A percentile compares a stretch with the other conserved stretches of the same genome.
Conservation (phyloP, 225 moss, liverwort and hornwort genomes). For the Straminergon stramineum region DNA sequence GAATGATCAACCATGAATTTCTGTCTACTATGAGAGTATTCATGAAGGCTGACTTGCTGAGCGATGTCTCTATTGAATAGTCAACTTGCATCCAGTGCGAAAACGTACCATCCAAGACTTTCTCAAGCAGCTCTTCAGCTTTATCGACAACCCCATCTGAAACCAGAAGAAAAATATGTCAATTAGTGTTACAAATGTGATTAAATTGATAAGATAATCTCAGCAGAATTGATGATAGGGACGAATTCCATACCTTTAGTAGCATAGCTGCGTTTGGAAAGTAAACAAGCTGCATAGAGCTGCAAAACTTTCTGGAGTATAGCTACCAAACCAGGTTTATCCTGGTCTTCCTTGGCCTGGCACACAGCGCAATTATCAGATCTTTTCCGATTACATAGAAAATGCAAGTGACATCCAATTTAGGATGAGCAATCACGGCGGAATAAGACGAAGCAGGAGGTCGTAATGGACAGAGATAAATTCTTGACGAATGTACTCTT, state of each 20-base stretch:
- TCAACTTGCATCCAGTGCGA: not conserved
- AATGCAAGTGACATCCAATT: not conserved
- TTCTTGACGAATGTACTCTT: not conserved
- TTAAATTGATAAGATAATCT: not conserved
- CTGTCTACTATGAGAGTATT: not conserved
- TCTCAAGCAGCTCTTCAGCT: slow-evolving; percentile 74
- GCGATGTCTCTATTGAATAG: not conserved
- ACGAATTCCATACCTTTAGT: slow-evolving; percentile 45
- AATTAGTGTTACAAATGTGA: not conserved
- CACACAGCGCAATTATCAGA: not conserved
- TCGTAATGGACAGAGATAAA: not conserved
- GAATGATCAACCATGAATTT: not conserved
- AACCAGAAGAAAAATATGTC: slow-evolving; percentile 1
- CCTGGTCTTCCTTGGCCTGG: slow-evolving; percentile 85
- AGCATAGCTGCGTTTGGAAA: slow-evolving; percentile 76
- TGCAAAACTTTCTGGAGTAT: slow-evolving; percentile 96
- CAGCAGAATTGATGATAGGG: not conserved
- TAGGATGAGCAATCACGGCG: not conserved
- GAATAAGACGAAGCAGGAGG: not conserved
- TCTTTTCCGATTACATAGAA: not conserved
- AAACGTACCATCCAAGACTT: slow-evolving; percentile 50
- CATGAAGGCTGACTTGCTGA: not conserved
- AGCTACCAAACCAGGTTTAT: slow-evolving; percentile 91
- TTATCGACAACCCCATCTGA: slow-evolving; percentile 57
- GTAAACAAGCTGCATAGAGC: slow-evolving; percentile 67